Percentiles rank a stretch among this genome's conserved stretches.
These are phyloP conservation scores for Lodderomyces elongisporus DNA, from an alignment of 1,139 yeast genomes.

Conservation along the genomic window DNA sequence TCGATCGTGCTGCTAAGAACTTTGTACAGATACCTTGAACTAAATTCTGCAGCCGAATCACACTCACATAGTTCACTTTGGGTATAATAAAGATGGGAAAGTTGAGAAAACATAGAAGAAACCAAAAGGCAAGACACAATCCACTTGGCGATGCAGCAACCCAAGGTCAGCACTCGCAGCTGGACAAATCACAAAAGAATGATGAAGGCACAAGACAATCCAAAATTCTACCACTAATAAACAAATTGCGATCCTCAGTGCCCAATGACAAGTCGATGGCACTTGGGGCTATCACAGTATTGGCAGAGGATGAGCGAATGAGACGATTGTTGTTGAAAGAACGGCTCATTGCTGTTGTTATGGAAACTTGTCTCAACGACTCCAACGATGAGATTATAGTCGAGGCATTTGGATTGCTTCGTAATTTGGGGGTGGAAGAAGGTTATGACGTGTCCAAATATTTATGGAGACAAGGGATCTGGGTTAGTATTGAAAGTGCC, in stretches of 20 bases:
- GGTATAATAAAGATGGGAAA: conserved; percentile 63
- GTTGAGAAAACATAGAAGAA: conserved; percentile 65
- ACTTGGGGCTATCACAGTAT: conserved; percentile 62
- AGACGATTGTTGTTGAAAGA: conserved; percentile 66
- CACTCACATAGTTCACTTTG: no score
- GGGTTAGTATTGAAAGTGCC: conserved; percentile 53
- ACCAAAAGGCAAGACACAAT: conserved; percentile 48
- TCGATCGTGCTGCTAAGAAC: no score
- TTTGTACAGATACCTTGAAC: no score
- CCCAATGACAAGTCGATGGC: conserved; percentile 79
- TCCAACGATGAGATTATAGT: conserved; percentile 68
- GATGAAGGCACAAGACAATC: conserved; percentile 49
- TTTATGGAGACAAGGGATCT: conserved; percentile 74
- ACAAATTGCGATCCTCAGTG: conserved; percentile 55
- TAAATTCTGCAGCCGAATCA: no score
- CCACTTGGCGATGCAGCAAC: conserved; percentile 31
- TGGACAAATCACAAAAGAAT: conserved; percentile 24
- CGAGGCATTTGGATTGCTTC: conserved; percentile 73
- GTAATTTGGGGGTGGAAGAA: conserved; percentile 78
- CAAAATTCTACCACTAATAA: conserved; percentile 64
- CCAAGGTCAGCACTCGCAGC: conserved; percentile 10
- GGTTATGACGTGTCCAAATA: conserved; percentile 79
- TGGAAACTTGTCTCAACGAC: conserved; percentile 66
- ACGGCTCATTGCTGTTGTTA: conserved; percentile 54
- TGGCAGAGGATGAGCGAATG: conserved; percentile 64